phyloP scores from a whole-genome alignment of 192 early-diverging fungal species.

The Umbelopsis sp. region DNA sequence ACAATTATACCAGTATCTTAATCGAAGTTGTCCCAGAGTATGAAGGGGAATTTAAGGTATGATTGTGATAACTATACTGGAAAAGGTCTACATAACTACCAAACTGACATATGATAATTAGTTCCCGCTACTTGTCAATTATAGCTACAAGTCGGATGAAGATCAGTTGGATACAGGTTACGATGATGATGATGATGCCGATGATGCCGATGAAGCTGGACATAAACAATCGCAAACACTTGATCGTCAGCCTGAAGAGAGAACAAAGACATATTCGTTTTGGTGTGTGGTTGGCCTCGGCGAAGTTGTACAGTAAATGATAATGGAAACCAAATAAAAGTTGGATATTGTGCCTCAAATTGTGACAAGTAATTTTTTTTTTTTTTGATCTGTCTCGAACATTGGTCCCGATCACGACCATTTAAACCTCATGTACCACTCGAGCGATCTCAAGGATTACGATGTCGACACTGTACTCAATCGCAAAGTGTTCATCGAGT shows the following conservation, averaged over 20 bases:
- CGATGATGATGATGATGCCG: conserved; percentile 33
- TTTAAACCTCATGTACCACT: background rate
- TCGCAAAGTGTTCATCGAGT: conserved; percentile 19
- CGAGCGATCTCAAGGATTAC: conserved; percentile 4
- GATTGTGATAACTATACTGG: background rate
- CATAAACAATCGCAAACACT: conserved; percentile 32
- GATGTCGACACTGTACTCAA: conserved; percentile 30
- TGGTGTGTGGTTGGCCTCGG: conserved; percentile 67
- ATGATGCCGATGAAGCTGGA: conserved; percentile 29
- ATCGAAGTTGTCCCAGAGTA: conserved; percentile 59
- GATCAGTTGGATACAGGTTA: conserved; percentile 38
- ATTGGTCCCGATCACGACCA: background rate
- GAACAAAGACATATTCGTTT: conserved; percentile 53
- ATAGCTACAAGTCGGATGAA: conserved; percentile 48
- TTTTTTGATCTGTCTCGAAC: background rate
- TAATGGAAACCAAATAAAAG: background rate
- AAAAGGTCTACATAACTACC: background rate
- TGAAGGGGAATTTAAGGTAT: conserved; percentile 55
- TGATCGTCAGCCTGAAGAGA: conserved; percentile 34
- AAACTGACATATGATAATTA: conserved; percentile 23
- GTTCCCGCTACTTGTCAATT: conserved; percentile 65
- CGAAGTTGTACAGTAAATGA: conserved; percentile 29
- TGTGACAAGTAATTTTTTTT: background rate
- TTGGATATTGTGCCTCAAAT: background rate
- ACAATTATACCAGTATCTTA: conserved; percentile 62